Evolutionary conservation across 192 early-diverging fungal species (phyloP).

Genomic region (Jimgerdemannia flammicorona): DNA sequence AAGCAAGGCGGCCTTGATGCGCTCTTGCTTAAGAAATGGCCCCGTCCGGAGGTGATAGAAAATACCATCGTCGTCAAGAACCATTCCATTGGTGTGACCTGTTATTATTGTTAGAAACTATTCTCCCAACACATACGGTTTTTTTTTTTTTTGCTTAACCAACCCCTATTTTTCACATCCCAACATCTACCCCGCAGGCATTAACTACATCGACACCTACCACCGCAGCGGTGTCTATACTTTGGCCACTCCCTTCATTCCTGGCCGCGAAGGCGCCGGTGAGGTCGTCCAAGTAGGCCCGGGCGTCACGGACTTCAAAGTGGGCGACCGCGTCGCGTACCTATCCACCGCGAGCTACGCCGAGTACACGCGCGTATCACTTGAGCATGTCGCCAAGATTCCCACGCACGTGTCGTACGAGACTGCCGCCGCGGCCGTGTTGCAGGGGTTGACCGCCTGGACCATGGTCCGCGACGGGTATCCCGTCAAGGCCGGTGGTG

Average conservation of each 20-base stretch:
- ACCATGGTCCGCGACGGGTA: slow-evolving; percentile 68
- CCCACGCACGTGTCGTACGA: slow-evolving; percentile 49
- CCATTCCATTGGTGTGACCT: slow-evolving; percentile 50
- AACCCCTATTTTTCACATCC: not conserved
- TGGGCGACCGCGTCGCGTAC: slow-evolving; percentile 84
- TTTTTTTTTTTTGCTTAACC: not conserved
- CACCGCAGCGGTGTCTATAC: slow-evolving; percentile 79
- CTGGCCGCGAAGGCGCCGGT: slow-evolving; percentile 82
- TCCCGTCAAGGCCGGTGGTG: slow-evolving; percentile 53
- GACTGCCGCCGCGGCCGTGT: slow-evolving; percentile 56
- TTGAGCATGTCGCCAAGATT: slow-evolving; percentile 43
- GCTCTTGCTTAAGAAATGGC: slow-evolving; percentile 42
- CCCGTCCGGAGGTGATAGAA: slow-evolving; percentile 42
- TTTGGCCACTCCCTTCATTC: slow-evolving; percentile 55
- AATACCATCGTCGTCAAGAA: slow-evolving; percentile 74
- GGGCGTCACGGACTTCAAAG: slow-evolving; percentile 53
- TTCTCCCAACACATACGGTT: no score
- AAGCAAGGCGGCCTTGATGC: slow-evolving; percentile 59
- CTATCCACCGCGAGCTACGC: slow-evolving; percentile 62
- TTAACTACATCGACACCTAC: slow-evolving; percentile 93
- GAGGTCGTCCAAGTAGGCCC: slow-evolving; percentile 74
- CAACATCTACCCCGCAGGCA: slow-evolving; percentile 11
- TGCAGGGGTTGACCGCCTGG: slow-evolving; percentile 85
- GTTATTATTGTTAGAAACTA: not conserved
- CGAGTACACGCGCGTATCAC: slow-evolving; percentile 59